Conservation (phyloP, 2,329 filamentous ascomycete genomes). For the Emergomyces pasteurianus region DNA sequence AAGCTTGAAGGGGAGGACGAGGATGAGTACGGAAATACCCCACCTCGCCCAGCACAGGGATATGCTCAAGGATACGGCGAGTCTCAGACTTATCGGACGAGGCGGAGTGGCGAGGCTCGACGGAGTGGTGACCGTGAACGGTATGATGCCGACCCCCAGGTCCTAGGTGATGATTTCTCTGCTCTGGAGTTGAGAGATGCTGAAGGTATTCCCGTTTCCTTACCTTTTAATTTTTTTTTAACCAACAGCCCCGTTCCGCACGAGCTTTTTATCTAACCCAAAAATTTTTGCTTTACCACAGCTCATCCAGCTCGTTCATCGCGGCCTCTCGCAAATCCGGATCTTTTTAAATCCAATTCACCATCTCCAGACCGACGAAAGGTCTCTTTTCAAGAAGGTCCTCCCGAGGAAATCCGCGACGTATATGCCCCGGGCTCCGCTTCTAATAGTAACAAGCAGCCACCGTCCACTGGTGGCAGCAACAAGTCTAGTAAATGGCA, state of each 20-base stretch:
- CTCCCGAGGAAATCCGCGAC: slow-evolving; percentile 67
- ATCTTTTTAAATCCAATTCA: slow-evolving; percentile 63
- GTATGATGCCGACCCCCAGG: slow-evolving; percentile 88
- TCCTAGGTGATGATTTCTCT: slow-evolving; percentile 80
- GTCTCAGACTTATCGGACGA: slow-evolving; percentile 37
- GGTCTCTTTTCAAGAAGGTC: slow-evolving; percentile 49
- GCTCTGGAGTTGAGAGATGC: slow-evolving; percentile 51
- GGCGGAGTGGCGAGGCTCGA: slow-evolving; percentile 51
- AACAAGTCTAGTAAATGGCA: slow-evolving; percentile 91
- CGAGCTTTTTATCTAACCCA: neutral
- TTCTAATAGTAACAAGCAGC: slow-evolving; percentile 35
- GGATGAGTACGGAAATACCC: slow-evolving; percentile 24
- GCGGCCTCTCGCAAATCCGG: slow-evolving; percentile 60
- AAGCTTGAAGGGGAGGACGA: slow-evolving; percentile 77
- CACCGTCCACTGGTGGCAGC: slow-evolving; percentile 23
- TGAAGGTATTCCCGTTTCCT: slow-evolving; percentile 34
- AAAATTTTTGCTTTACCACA: slow-evolving; percentile 14
- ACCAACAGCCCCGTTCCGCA: neutral
- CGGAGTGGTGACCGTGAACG: slow-evolving; percentile 79
- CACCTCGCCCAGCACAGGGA: slow-evolving; percentile 20
- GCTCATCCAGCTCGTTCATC: slow-evolving; percentile 45
- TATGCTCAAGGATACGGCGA: slow-evolving; percentile 25
- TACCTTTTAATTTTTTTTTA: neutral
- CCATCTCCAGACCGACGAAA: slow-evolving; percentile 41
- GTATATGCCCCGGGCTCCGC: slow-evolving; percentile 56